Evolutionary conservation across 2,329 filamentous ascomycete species (phyloP).

Genomic region (Ophidiomyces ophidiicola): DNA sequence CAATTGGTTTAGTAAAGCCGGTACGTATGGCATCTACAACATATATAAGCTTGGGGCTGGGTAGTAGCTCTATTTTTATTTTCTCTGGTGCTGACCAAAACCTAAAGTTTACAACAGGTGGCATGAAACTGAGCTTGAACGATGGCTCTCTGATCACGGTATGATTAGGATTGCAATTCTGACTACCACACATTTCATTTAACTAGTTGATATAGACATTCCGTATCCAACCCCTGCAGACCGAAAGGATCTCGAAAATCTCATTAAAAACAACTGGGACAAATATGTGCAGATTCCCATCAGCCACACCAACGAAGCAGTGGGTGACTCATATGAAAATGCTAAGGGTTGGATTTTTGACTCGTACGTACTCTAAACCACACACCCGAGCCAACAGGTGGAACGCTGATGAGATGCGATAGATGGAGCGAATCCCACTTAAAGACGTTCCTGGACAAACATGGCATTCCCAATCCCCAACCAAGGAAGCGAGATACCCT

Average conservation of each 20-base stretch:
- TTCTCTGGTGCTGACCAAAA: background rate
- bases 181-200: background rate
- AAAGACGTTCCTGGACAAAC: conserved; percentile 81
- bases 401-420: conserved; percentile 26
- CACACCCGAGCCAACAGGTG: background rate
- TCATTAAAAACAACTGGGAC: conserved; percentile 88
- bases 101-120: conserved; percentile 86
- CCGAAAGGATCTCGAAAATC: conserved; percentile 82
- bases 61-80: background rate
- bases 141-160: conserved; percentile 84
- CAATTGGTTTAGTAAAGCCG: conserved; percentile 75
- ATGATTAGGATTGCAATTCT: background rate
- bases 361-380: conserved; percentile 36
- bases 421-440: conserved; percentile 90
- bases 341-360: conserved; percentile 90
- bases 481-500: conserved; percentile 75
- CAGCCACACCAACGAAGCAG: conserved; percentile 67
- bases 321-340: conserved; percentile 56
- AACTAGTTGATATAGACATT: conserved; percentile 41
- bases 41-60: conserved; percentile 16
- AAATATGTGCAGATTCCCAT: conserved; percentile 57
- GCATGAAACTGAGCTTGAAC: conserved; percentile 94
- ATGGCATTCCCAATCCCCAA: conserved; percentile 76
- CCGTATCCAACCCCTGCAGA: conserved; percentile 83
- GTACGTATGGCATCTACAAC: conserved; percentile 39